Percentiles rank a stretch among this genome's conserved stretches.
Conservation (phyloP, 1,284 basidiomycete species). For the Cerioporus squamosus region DNA sequence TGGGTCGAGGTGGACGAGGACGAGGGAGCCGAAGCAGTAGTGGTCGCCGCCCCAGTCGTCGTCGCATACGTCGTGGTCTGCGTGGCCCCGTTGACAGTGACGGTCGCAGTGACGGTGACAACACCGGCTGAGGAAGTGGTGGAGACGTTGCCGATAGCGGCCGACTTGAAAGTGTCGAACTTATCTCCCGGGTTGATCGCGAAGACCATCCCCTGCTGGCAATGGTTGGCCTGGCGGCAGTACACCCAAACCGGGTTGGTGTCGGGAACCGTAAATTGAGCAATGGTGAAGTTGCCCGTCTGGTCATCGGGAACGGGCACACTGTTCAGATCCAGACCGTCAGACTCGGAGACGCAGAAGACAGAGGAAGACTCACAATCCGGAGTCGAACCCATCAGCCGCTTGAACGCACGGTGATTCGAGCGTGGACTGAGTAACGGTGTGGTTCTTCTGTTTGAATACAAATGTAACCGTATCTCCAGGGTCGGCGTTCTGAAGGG, state of each 20-base stretch:
- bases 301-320: slow-evolving; percentile 51
- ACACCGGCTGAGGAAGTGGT: slow-evolving; percentile 28
- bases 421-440: slow-evolving; percentile 62
- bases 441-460: slow-evolving; percentile 68
- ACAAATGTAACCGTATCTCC: slow-evolving; percentile 58
- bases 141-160: slow-evolving; percentile 31
- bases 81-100: slow-evolving; percentile 38
- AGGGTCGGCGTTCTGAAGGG: slow-evolving; percentile 44
- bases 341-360: neutral
- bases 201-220: slow-evolving; percentile 66
- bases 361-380: slow-evolving; percentile 49
- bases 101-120: slow-evolving; percentile 41
- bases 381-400: slow-evolving; percentile 56
- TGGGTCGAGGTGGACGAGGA: slow-evolving; percentile 41
- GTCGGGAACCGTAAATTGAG: slow-evolving; percentile 46
- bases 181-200: slow-evolving; percentile 61
- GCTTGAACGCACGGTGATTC: slow-evolving; percentile 49
- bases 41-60: slow-evolving; percentile 34
- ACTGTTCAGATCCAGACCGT: slow-evolving; percentile 33
- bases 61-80: slow-evolving; percentile 39
- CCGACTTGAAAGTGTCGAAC: slow-evolving; percentile 54
- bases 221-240: slow-evolving; percentile 49
- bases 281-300: slow-evolving; percentile 49
- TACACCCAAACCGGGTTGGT: slow-evolving; percentile 65
- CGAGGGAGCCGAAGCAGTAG: slow-evolving; percentile 16